phyloP scores from a whole-genome alignment of 805 yeast species.

The Tetrapisispora arboricola region DNA sequence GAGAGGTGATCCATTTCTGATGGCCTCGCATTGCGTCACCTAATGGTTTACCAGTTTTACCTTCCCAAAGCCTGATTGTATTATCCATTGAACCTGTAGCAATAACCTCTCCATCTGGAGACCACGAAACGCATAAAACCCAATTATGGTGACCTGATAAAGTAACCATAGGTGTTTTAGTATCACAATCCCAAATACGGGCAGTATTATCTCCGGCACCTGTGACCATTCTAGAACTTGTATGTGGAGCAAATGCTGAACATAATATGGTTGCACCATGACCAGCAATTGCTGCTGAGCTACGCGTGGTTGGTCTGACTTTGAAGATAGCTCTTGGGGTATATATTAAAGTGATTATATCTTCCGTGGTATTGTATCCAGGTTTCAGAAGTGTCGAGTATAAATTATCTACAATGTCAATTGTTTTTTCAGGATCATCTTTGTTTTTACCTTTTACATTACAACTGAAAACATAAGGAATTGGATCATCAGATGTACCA shows the following conservation, averaged over 20 bases:
- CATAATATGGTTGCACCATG: constrained; percentile 91
- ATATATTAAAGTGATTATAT: constrained; percentile 77
- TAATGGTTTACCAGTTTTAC: constrained; percentile 56
- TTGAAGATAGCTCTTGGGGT: constrained; percentile 94
- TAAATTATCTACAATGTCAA: constrained; percentile 70
- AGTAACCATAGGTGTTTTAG: constrained; percentile 81
- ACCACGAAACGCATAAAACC: constrained; percentile 87
- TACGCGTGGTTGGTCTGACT: constrained; percentile 82
- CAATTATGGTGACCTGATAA: constrained; percentile 81
- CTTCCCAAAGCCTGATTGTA: constrained; percentile 82
- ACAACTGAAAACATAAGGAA: constrained; percentile 80
- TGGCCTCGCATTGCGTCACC: constrained; percentile 78
- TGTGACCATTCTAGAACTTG: constrained; percentile 75
- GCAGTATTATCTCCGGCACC: constrained; percentile 97
- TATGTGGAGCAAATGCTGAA: constrained; percentile 86
- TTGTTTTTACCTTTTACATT: constrained; percentile 36
- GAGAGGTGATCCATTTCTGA: constrained; percentile 76
- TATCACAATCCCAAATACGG: constrained; percentile 91
- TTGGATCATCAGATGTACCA: constrained; percentile 66
- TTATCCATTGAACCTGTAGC: constrained; percentile 97
- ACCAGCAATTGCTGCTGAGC: constrained; percentile 88
- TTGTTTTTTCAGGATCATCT: constrained; percentile 29
- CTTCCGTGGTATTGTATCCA: constrained; percentile 82
- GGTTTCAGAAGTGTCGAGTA: constrained; percentile 80
- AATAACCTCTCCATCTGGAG: constrained; percentile 80